Conservation (phyloP, 345 rosid species). For the Conringia planisiliqua region DNA sequence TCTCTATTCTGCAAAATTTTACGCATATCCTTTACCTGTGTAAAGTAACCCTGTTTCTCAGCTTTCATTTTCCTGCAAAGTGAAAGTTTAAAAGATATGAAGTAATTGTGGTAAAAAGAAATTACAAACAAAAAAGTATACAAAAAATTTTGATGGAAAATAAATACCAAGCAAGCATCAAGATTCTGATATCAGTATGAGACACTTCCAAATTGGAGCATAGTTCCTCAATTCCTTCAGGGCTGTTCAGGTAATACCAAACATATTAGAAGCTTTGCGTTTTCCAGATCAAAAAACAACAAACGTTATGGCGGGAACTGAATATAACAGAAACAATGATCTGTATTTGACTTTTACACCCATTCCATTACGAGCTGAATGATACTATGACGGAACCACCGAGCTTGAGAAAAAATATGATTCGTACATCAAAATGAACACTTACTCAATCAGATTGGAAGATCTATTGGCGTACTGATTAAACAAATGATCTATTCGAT, state of each 20-base stretch:
- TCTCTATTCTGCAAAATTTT: background rate
- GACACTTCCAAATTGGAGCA: conserved; percentile 85
- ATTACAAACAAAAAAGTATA: background rate
- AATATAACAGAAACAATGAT: background rate
- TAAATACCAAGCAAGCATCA: conserved; percentile 96
- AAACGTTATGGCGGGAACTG: background rate
- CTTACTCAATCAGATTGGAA: conserved; percentile 89
- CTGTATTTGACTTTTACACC: background rate
- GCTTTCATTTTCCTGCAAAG: conserved; percentile 88
- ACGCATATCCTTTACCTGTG: conserved; percentile 58
- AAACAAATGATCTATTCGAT: conserved; percentile 76
- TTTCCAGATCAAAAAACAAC: background rate
- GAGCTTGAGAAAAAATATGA: background rate
- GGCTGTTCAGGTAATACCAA: conserved; percentile 48
- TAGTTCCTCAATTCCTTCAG: conserved; percentile 88
- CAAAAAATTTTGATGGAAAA: background rate
- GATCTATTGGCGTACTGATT: conserved; percentile 65
- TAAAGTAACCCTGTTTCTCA: conserved; percentile 96
- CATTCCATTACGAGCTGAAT: background rate
- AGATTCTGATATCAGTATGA: conserved; percentile 88
- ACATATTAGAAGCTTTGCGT: background rate
- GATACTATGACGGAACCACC: background rate
- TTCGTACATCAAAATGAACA: background rate
- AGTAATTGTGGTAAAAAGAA: background rate
- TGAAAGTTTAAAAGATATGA: background rate